Conservation (phyloP, 2,329 filamentous ascomycete genomes). For the Cercospora sp. region DNA sequence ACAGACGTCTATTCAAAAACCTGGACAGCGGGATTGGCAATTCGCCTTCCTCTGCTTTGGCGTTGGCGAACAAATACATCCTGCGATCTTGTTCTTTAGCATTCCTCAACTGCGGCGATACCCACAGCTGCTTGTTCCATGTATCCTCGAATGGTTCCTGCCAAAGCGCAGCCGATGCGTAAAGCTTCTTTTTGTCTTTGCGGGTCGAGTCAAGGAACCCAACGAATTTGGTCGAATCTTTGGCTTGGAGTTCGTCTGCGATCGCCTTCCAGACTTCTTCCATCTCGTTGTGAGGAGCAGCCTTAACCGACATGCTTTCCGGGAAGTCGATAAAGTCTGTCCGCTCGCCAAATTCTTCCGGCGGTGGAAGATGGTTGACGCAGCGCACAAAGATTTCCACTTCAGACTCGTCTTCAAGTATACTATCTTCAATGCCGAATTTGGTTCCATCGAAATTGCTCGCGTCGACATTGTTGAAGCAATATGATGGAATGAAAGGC, state of each 20-base stretch:
- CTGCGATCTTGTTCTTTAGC: background rate
- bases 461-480: background rate
- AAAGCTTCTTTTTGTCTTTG: background rate
- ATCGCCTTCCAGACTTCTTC: background rate
- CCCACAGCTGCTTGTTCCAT: background rate
- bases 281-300: background rate
- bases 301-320: background rate
- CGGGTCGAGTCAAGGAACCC: background rate
- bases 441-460: background rate
- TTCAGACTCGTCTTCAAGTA: background rate
- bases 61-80: background rate
- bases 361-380: background rate
- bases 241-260: background rate
- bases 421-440: background rate
- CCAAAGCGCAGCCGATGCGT: background rate
- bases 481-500: constrained; percentile 11
- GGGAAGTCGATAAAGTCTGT: constrained; percentile 4
- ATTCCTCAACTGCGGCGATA: background rate
- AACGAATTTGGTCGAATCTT: background rate
- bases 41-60: background rate
- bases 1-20: background rate
- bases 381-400: constrained; percentile 1
- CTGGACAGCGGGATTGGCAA: background rate
- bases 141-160: background rate
- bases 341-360: background rate